A percentile compares a stretch with the other conserved stretches of the same genome.
phyloP scores from a whole-genome alignment of 306 rosid species.

The Amphicarpaea edgeworthii region DNA sequence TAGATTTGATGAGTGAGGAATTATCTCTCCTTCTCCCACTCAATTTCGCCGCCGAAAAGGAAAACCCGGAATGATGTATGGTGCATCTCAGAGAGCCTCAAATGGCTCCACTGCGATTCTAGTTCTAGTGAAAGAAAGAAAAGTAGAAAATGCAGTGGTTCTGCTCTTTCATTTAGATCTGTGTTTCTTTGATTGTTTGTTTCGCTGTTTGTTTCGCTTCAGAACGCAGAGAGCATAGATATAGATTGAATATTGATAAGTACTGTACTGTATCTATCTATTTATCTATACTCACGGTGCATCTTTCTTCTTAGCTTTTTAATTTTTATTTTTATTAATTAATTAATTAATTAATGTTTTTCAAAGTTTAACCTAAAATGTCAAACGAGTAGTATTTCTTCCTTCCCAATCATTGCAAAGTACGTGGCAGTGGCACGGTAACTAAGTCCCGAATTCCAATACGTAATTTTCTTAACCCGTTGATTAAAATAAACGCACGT shows the following conservation, averaged over 20 bases:
- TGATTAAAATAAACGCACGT: neutral
- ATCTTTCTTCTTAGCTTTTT: neutral
- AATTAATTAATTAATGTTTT: neutral
- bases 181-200: too few relatives aligned
- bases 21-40: conserved; percentile 77
- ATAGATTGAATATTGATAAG: neutral
- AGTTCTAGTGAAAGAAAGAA: too few relatives aligned
- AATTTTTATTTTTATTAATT: neutral
- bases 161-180: conserved; percentile 2
- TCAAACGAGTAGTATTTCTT: neutral
- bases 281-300: neutral
- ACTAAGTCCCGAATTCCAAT: neutral
- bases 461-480: neutral
- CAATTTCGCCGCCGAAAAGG: conserved; percentile 49
- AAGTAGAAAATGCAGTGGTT: neutral
- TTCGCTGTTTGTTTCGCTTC: too few relatives aligned
- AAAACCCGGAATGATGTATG: conserved; percentile 36
- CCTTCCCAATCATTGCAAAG: conserved; percentile 34
- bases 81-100: conserved; percentile 57
- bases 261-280: too few relatives aligned
- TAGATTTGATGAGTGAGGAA: neutral
- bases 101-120: conserved; percentile 32
- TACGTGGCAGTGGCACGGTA: neutral
- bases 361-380: neutral
- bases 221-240: neutral